Base-by-base conservation (phyloP, 352 stramenopile species). In the Phytophthora cactorum region DNA sequence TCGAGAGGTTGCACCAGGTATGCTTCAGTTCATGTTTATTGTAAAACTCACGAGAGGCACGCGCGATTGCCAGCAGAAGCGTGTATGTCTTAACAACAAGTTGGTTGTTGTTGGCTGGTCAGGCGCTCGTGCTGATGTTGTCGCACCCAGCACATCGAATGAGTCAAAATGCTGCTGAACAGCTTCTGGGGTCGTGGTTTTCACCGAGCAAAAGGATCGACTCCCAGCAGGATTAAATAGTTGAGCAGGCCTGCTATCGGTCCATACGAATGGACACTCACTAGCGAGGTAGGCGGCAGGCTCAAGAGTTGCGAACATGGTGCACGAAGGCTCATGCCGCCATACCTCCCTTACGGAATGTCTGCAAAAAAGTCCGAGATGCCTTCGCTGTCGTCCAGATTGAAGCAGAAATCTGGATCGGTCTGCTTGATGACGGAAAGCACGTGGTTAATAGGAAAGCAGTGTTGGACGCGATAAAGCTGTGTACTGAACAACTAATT, bases 401-500 rank as follows among this genome's bases (percentile, higher is more conserved):
- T 96, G 70, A 96, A 96, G 71, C 84, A 92, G 56, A 96, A 96
- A 72, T 96, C 88, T 36, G 88, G 88, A 74, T 96, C 88, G 52
- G 87, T 85, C 84, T 93, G 63, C 34, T 58, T 28, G 70, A 36
- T 52, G n/a, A 22, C 4, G 46, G 25, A 57, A 47, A 66, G 39
- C 11, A 32, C 15, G 32, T 17, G 36, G 41, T 73, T 74, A 71
- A 53, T 47, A 41, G 2, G 9, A 51, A 29, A 17, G 11, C 1
- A 9, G 22, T n/a, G 12, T 8, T n/a, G 9, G 17, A 9, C 45
- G 25, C 4, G 44, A 12, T 36, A 28, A 45, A 27, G n/a, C 14
- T 22, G 15, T 51, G 38, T 31, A 47, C 8, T 44, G 41, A 28
- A 46, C n/a, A 43, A 10, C 12, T 53, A 57, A 52, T 29, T n/a